Evolutionary conservation across 2,329 filamentous ascomycete genomes (phyloP), one percentile per base, ranked within the genome.

Genomic region (Neodidymelliopsis sp.): DNA sequence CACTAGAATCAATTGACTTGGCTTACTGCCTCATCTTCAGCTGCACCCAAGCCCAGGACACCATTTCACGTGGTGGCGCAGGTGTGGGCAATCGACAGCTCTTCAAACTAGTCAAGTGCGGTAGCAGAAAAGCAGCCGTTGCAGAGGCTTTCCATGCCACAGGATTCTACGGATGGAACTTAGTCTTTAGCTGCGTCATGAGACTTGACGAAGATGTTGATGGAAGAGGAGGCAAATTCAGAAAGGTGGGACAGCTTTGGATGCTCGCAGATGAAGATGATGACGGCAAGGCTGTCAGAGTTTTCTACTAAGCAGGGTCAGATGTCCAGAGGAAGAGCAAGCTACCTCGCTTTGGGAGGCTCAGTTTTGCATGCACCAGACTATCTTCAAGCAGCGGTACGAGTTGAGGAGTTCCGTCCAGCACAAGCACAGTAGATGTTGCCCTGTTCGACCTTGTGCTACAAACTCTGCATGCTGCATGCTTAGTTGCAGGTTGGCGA

Each of bases 111-210:
- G 36, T 67, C 29, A 65, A 58, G 25, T 72, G 64, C 31, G 68
- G 70, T 4, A 68, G 65, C 38, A 59, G 69, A 6, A 66, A 70
- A 16, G 64, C 62, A 10, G 70, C 69, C 0, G 50, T 54, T 2
- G 52, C 63, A 1, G 66, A 72, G 37, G 59, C 62, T 0, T 72
- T 67, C 36, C 65, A 70, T 38, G 54, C 60, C 2, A 45, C 62
- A 5, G 66, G 68, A 2, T 39, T 63, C 8, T 62, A 66, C 23
- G 69, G 70, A 1, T 71, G 63, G 63, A 69, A 57, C 25, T 29
- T 72, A 2, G 60, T 54, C 0, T 73, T 72, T 24, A 65, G 63
- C 15, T 73, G 69, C 24, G 61, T 69, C 2, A 59, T 65, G 49
- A 57, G 59, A 36, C 43, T 53, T 2, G 61, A 55, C 4, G 65